Evolutionary conservation across 2,329 filamentous ascomycete species (phyloP).

Genomic region (Ophiocordyceps polyrhachis-furcata): DNA sequence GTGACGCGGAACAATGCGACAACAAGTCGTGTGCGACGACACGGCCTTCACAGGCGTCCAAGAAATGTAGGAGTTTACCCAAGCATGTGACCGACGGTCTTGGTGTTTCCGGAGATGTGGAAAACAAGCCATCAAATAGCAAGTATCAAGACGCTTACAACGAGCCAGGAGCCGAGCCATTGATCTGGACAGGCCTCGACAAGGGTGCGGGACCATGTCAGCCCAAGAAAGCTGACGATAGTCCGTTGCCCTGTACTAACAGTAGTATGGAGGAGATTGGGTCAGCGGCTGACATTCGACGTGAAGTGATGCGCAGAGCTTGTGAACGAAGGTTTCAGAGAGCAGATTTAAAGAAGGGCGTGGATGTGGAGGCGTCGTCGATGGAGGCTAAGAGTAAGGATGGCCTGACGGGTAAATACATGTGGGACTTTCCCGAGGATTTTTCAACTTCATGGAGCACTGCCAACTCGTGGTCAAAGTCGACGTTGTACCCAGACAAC

Average conservation of each 20-base stretch:
- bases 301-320: conserved; percentile 12
- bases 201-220: not conserved
- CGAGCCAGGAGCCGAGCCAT: not conserved
- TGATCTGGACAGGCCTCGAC: not conserved
- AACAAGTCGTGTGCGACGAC: not conserved
- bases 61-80: not conserved
- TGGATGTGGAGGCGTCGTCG: conserved; percentile 2
- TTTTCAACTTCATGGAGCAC: conserved; percentile 24
- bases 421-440: conserved; percentile 33
- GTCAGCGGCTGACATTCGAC: conserved; percentile 14
- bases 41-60: not conserved
- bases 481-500: conserved; percentile 7
- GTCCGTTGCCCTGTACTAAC: not conserved
- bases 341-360: conserved; percentile 4
- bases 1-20: not conserved
- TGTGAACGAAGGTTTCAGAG: conserved; percentile 6
- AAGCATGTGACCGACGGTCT: not conserved
- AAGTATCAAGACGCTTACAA: conserved; percentile 9
- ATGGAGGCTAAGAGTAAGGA: not conserved
- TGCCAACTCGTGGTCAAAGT: conserved; percentile 9
- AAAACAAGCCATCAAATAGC: not conserved
- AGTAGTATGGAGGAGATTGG: conserved; percentile 1
- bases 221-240: not conserved
- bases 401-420: conserved; percentile 26
- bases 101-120: not conserved